phyloP scores from a whole-genome alignment of 1,284 basidiomycete genomes.

The Mycena sp. region DNA sequence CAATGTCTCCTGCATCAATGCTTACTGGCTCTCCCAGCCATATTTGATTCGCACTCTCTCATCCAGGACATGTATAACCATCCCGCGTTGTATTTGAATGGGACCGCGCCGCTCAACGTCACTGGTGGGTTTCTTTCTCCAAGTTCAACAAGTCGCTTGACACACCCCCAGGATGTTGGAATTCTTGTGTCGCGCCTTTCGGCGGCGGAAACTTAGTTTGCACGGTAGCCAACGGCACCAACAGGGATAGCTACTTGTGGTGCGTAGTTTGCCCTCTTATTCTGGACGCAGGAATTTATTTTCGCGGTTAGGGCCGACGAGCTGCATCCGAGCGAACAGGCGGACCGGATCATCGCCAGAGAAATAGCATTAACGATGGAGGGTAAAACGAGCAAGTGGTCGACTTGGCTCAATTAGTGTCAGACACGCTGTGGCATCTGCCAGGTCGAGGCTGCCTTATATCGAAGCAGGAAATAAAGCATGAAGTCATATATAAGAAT shows the following conservation, averaged over 20 bases:
- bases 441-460: too few relatives aligned
- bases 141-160: neutral
- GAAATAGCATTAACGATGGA: conserved; percentile 56
- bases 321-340: conserved; percentile 65
- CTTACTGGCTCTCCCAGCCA: neutral
- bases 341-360: conserved; percentile 58
- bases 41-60: conserved; percentile 63
- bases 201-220: conserved; percentile 38
- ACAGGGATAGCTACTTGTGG: conserved; percentile 64
- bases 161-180: neutral
- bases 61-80: conserved; percentile 62
- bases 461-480: too few relatives aligned
- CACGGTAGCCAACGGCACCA: conserved; percentile 52
- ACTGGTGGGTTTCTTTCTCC: conserved; percentile 46
- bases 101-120: conserved; percentile 64
- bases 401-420: conserved; percentile 59
- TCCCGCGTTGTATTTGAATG: conserved; percentile 62
- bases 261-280: conserved; percentile 30
- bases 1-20: neutral
- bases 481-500: too few relatives aligned
- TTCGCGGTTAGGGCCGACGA: conserved; percentile 56
- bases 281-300: neutral
- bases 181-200: conserved; percentile 24
- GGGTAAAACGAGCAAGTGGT: conserved; percentile 52
- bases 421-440: too few relatives aligned